Percentiles rank a stretch among this genome's conserved stretches.
phyloP scores from a whole-genome alignment of 495 filamentous ascomycete genomes.

The Aspergillus avenaceus region DNA sequence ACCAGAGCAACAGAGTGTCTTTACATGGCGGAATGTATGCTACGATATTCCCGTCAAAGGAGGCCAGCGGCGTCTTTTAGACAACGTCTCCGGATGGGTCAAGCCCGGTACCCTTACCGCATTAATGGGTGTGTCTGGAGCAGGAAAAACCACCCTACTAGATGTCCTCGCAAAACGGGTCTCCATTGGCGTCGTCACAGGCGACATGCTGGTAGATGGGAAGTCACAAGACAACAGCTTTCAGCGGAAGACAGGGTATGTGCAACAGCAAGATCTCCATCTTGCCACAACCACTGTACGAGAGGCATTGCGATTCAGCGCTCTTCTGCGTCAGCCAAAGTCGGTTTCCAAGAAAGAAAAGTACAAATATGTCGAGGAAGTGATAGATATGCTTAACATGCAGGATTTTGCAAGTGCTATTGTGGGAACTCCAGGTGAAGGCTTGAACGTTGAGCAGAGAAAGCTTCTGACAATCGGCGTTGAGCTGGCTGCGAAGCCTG shows the following conservation, averaged over 20 bases:
- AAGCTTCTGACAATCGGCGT: slow-evolving; percentile 90
- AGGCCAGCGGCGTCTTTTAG: slow-evolving; percentile 53
- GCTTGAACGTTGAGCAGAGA: slow-evolving; percentile 88
- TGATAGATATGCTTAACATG: slow-evolving; percentile 52
- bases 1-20: slow-evolving; percentile 56
- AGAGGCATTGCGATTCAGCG: slow-evolving; percentile 77
- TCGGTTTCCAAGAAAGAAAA: slow-evolving; percentile 42
- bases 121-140: slow-evolving; percentile 59
- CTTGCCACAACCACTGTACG: slow-evolving; percentile 77
- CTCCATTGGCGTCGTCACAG: slow-evolving; percentile 48
- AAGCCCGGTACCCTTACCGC: slow-evolving; percentile 67
- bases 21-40: slow-evolving; percentile 72
- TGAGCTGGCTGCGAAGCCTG: slow-evolving; percentile 86
- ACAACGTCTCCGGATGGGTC: slow-evolving; percentile 63
- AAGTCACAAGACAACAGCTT: slow-evolving; percentile 65
- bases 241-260: slow-evolving; percentile 88
- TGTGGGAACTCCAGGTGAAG: slow-evolving; percentile 42
- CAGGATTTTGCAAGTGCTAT: slow-evolving; percentile 41
- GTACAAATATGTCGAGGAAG: slow-evolving; percentile 45
- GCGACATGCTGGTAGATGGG: slow-evolving; percentile 54
- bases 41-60: slow-evolving; percentile 64
- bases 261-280: slow-evolving; percentile 91
- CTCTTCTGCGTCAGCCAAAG: slow-evolving; percentile 76
- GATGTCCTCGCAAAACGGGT: slow-evolving; percentile 56
- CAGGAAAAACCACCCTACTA: slow-evolving; percentile 65